Evolutionary conservation across 2,329 filamentous ascomycete species (phyloP).

Genomic region (Fusarium nematophilum): DNA sequence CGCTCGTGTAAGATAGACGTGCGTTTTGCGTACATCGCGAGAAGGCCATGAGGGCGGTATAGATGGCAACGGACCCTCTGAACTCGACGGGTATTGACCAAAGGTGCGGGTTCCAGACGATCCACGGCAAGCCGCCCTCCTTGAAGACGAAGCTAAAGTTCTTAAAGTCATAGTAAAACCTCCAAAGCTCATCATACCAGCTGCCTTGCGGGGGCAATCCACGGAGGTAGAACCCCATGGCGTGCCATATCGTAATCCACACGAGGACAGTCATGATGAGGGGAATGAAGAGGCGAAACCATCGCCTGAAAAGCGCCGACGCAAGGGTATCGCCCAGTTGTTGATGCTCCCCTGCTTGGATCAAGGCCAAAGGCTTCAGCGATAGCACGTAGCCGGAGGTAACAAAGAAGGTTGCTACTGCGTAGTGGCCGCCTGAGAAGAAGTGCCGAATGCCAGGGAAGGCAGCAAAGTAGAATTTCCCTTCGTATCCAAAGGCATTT

Average conservation of each 20-base stretch:
- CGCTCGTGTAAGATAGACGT: constrained; percentile 64
- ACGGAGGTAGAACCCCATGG: constrained; percentile 59
- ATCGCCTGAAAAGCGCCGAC: constrained; percentile 61
- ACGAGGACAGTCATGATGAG: constrained; percentile 66
- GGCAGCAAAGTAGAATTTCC: constrained; percentile 59
- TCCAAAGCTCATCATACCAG: constrained; percentile 62
- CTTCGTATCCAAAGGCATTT: constrained; percentile 63
- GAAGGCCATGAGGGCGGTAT: constrained; percentile 67
- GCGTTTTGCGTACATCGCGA: constrained; percentile 65
- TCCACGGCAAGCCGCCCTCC: constrained; percentile 65
- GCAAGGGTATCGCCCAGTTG: constrained; percentile 58
- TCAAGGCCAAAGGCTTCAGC: constrained; percentile 59
- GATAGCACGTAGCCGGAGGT: constrained; percentile 69
- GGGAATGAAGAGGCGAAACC: constrained; percentile 61
- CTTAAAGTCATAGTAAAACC: constrained; percentile 67
- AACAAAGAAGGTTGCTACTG: constrained; percentile 67
- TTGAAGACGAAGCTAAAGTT: constrained; percentile 77
- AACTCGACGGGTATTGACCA: constrained; percentile 75
- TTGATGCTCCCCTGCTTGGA: constrained; percentile 56
- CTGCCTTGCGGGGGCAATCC: constrained; percentile 53
- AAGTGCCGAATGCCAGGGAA: constrained; percentile 70
- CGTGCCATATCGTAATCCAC: constrained; percentile 62
- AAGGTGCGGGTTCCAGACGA: constrained; percentile 64
- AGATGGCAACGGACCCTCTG: constrained; percentile 72
- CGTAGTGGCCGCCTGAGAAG: constrained; percentile 71